Percentiles rank a stretch among this genome's conserved stretches.
phyloP scores from a whole-genome alignment of 768 basidiomycete genomes.

The Crassisporium funariophilum region DNA sequence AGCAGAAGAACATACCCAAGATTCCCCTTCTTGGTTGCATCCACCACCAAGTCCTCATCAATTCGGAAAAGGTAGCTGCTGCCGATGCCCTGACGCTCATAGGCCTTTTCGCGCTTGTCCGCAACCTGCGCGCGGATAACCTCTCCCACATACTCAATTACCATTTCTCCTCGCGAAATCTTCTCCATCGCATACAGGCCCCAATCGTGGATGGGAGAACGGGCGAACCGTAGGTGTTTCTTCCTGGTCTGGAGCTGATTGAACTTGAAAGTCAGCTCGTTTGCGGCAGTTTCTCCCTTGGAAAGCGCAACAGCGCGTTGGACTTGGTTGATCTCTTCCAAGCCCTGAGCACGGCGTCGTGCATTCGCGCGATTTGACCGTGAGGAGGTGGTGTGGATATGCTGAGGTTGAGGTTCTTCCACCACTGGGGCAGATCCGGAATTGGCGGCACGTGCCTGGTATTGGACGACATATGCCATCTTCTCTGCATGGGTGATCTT shows the following conservation, averaged over 20 bases:
- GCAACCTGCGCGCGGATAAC: conserved; percentile 93
- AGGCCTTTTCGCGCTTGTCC: conserved; percentile 95
- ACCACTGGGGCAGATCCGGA: conserved; percentile 38
- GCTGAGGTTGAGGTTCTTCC: conserved; percentile 51
- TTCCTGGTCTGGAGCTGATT: conserved; percentile 97
- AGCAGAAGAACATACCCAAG: conserved; percentile 72
- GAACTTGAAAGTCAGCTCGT: conserved; percentile 87
- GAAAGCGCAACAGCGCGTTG: conserved; percentile 77
- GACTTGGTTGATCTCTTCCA: conserved; percentile 94
- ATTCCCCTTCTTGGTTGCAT: conserved; percentile 99
- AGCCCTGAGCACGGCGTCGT: conserved; percentile 84
- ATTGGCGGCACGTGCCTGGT: conserved; percentile 62
- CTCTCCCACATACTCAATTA: conserved; percentile 99
- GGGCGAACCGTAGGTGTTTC: conserved; percentile 94
- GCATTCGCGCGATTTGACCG: conserved; percentile 92
- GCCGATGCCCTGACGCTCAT: conserved; percentile 96
- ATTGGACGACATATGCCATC: conserved; percentile 89
- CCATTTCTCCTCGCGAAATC: conserved; percentile 95
- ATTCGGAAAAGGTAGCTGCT: conserved; percentile 98
- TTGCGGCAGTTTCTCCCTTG: conserved; percentile 71
- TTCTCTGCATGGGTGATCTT: conserved; percentile 92
- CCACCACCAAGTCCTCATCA: conserved; percentile 96
- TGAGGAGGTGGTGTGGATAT: conserved; percentile 73
- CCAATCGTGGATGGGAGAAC: conserved; percentile 98
- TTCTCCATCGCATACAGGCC: conserved; percentile 97